Evolutionary conservation across 306 rosid genomes (phyloP).

Genomic region (Inga oerstediana): DNA sequence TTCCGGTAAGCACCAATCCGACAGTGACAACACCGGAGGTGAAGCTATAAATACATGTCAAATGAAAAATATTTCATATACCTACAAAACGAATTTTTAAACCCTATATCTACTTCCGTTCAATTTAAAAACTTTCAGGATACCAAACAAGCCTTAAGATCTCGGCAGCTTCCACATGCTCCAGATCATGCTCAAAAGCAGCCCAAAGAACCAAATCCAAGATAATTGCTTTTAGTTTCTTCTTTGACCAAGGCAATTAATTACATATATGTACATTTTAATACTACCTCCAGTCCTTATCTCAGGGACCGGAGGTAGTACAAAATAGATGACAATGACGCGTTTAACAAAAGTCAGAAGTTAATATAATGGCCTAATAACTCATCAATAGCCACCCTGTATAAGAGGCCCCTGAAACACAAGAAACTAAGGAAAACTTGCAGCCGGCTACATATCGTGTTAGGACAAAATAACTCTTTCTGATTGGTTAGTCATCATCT

Average conservation of each 20-base stretch:
- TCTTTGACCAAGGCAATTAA: background rate
- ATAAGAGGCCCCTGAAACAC: constrained; percentile 22
- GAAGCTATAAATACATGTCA: background rate
- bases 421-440: background rate
- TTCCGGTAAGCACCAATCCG: too few relatives aligned
- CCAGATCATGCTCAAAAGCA: background rate
- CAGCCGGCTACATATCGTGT: constrained; percentile 25
- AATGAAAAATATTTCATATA: background rate
- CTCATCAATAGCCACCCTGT: constrained; percentile 25
- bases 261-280: constrained; percentile 23
- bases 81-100: background rate
- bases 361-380: background rate
- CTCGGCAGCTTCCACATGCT: background rate
- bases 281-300: background rate
- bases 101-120: background rate
- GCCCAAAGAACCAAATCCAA: constrained; percentile 1
- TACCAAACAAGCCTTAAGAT: background rate
- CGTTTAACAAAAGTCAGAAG: background rate
- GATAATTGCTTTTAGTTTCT: background rate
- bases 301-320: too few relatives aligned
- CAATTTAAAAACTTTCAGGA: background rate
- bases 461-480: constrained; percentile 17
- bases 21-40: too few relatives aligned
- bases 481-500: constrained; percentile 66
- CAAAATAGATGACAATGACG: constrained; percentile 14